Evolutionary conservation across 805 yeast species (phyloP).

Genomic region (Schwanniomyces polymorphus): DNA sequence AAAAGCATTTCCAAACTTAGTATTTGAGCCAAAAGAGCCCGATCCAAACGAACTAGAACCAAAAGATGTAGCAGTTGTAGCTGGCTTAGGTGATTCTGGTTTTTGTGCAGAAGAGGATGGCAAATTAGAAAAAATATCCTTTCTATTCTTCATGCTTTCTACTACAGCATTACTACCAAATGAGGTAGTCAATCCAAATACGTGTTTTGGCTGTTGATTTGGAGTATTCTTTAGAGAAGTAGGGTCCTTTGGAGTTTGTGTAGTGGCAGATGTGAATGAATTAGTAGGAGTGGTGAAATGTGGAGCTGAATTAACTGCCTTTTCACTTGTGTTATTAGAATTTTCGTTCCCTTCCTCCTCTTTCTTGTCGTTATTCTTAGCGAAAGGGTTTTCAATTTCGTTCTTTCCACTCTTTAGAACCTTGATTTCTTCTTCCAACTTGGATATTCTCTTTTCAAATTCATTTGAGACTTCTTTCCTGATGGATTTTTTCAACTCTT

Average conservation of each 20-base stretch:
- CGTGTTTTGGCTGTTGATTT: constrained; percentile 10
- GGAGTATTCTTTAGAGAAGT: constrained; percentile 4
- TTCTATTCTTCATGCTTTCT: constrained; percentile 22
- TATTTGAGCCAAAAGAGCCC: constrained; percentile 44
- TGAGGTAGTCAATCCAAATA: constrained; percentile 42
- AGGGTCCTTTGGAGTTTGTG: constrained; percentile 10
- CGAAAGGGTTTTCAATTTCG: constrained; percentile 8
- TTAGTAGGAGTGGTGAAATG: constrained; percentile 14
- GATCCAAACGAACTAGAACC: constrained; percentile 8
- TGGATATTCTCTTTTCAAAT: constrained; percentile 15
- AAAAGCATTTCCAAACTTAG: constrained; percentile 56
- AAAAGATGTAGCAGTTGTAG: constrained; percentile 7
- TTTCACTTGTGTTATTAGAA: not conserved
- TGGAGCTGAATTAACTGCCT: constrained; percentile 1
- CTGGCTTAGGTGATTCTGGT: constrained; percentile 1
- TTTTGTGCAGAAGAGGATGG: constrained; percentile 10
- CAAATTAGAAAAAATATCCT: constrained; percentile 25
- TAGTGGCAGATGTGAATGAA: constrained; percentile 9
- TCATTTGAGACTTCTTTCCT: constrained; percentile 25
- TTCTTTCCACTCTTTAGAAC: constrained; percentile 13
- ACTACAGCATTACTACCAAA: constrained; percentile 31
- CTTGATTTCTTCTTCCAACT: constrained; percentile 20
- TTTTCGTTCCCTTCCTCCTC: constrained; percentile 5
- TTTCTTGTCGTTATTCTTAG: not conserved
- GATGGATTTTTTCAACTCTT: constrained; percentile 31